phyloP scores from a whole-genome alignment of 1,139 yeast species.

The Yamadazyma atlantica region DNA sequence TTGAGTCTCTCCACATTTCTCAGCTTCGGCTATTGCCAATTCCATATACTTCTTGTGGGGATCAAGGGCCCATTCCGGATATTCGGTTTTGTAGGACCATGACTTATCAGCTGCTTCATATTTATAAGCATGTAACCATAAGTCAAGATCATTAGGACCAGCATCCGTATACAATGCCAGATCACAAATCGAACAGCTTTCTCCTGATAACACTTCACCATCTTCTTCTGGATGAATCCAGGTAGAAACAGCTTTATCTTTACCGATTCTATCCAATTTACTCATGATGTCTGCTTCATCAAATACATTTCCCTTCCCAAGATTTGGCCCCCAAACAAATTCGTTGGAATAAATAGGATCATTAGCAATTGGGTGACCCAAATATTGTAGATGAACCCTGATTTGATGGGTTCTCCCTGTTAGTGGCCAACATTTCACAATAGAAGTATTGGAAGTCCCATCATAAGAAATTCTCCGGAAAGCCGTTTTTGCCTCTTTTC shows the following conservation, averaged over 20 bases:
- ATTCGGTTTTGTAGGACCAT: slow-evolving; percentile 79
- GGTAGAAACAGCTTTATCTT: slow-evolving; percentile 62
- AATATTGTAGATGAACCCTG: slow-evolving; percentile 82
- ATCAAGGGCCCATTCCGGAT: slow-evolving; percentile 85
- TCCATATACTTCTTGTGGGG: slow-evolving; percentile 57
- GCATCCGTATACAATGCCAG: slow-evolving; percentile 86
- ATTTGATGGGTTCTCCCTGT: slow-evolving; percentile 97
- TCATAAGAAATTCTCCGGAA: slow-evolving; percentile 63
- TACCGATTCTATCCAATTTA: slow-evolving; percentile 64
- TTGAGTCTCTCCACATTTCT: slow-evolving; percentile 76
- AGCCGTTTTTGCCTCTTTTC: slow-evolving; percentile 62
- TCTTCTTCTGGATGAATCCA: slow-evolving; percentile 59
- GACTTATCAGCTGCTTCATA: slow-evolving; percentile 57
- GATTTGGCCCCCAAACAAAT: slow-evolving; percentile 66
- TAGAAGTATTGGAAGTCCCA: slow-evolving; percentile 54
- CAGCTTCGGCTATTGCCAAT: slow-evolving; percentile 73
- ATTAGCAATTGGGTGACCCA: slow-evolving; percentile 91
- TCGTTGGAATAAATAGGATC: slow-evolving; percentile 81
- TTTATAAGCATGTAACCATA: slow-evolving; percentile 88
- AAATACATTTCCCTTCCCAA: slow-evolving; percentile 56
- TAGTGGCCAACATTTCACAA: slow-evolving; percentile 79
- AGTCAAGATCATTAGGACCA: slow-evolving; percentile 75
- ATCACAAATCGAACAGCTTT: slow-evolving; percentile 64
- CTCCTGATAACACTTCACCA: slow-evolving; percentile 64
- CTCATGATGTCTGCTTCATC: slow-evolving; percentile 45